These are phyloP conservation scores for Lizonia empirigonia DNA, from an alignment of 2,329 filamentous ascomycete species.

Conservation along the genomic window DNA sequence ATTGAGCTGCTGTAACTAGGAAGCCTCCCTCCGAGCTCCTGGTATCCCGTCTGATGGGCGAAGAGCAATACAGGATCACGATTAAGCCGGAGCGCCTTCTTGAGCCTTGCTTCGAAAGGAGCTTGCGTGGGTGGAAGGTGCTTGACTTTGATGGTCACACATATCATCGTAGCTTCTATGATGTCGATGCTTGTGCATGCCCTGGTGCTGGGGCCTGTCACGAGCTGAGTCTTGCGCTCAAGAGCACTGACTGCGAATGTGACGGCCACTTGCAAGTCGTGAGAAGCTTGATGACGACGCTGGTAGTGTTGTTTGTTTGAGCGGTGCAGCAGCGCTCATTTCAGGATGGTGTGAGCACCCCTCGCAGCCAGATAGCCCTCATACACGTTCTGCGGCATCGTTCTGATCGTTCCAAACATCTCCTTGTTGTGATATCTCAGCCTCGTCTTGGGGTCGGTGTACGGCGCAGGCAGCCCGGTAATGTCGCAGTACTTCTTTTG, in stretches of 20 bases:
- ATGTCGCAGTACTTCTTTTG: constrained; percentile 94
- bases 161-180: constrained; percentile 48
- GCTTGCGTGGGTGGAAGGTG: constrained; percentile 80
- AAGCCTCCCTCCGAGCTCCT: constrained; percentile 69
- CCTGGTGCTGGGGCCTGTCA: neutral
- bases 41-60: constrained; percentile 82
- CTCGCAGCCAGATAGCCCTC: constrained; percentile 90
- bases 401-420: constrained; percentile 82
- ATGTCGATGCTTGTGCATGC: neutral
- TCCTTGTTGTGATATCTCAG: constrained; percentile 92
- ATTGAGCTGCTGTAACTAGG: constrained; percentile 63
- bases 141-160: constrained; percentile 96
- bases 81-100: constrained; percentile 99
- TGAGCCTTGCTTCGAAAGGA: constrained; percentile 80
- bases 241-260: neutral
- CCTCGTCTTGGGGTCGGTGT: constrained; percentile 93
- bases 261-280: neutral
- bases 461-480: constrained; percentile 88
- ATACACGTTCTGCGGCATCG: constrained; percentile 77
- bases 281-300: neutral
- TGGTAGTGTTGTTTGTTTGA: neutral
- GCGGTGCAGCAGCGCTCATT: constrained; percentile 60
- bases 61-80: constrained; percentile 75
- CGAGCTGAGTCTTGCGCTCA: neutral
- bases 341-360: constrained; percentile 90